Evolutionary conservation across 352 stramenopile species (phyloP), one percentile per base, ranked within the genome.

Genomic region (Pythium guiyangense): DNA sequence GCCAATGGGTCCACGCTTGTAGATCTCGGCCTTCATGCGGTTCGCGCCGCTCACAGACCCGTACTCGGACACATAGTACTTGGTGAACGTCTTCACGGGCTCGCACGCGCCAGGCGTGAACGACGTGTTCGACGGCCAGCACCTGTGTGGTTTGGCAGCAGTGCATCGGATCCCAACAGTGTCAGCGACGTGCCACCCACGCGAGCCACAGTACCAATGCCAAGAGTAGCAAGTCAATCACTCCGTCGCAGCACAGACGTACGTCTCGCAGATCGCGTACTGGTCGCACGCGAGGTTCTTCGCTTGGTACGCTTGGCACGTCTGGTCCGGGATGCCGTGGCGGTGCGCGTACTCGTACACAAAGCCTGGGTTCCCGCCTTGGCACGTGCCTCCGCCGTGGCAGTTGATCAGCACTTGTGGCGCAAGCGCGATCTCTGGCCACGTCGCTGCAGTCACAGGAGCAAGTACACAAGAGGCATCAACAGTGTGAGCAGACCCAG

Each of bases 1-100:
- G 18, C 88, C 88, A 53, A 97, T 96, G 8, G 90, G 90, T 0
- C 90, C 90, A 37, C 88, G 87, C 63, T 94, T 92, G 71, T 81
- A 96, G 48, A 97, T 91, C 75, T 97, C 91, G 3, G 86, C 84
- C 71, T 97, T 97, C 87, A 97, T 97, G 37, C 70, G 79, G 58
- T 94, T 69, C 45, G 69, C 85, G 50, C 88, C 91, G 45, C 73
- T 87, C 20, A 97, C 88, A 39, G 70, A 78, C 49, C 89, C 90
- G 58, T 96, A 97, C 57, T 97, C 91, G 11, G 79, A 87, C 25
- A 97, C 84, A 54, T 88, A 96, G 67, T 94, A 96, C 67, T 93
- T 95, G 42, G 68, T 76, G 52, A 96, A 97, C 51, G 74, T 80
- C 69, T 91, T 90, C 47, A 97, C 75, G 8, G 88, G 70, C 22